Evolutionary conservation across 805 yeast species (phyloP).

Genomic region (Pichia occidentalis): DNA sequence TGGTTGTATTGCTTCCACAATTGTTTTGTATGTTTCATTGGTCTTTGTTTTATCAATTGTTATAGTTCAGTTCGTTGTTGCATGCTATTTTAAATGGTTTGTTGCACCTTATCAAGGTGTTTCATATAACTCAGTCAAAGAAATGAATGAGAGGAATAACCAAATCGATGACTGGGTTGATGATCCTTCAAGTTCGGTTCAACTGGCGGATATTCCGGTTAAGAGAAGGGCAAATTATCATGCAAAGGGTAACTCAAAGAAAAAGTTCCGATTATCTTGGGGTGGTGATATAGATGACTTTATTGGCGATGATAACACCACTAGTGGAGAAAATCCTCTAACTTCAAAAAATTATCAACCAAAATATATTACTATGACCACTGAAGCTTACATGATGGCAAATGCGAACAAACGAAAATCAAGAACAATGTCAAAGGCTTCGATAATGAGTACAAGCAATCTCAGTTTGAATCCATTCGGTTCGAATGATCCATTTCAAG

Average conservation of each 20-base stretch:
- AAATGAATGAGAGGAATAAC: constrained; percentile 56
- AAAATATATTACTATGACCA: constrained; percentile 55
- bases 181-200: constrained; percentile 45
- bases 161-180: constrained; percentile 85
- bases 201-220: constrained; percentile 45
- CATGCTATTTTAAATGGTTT: constrained; percentile 85
- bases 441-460: constrained; percentile 11
- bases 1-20: constrained; percentile 88
- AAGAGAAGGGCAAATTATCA: constrained; percentile 45
- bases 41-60: constrained; percentile 82
- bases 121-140: constrained; percentile 41
- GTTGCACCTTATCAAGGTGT: constrained; percentile 80
- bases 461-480: constrained; percentile 10
- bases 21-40: constrained; percentile 75
- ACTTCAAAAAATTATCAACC: constrained; percentile 31
- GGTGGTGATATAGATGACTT: constrained; percentile 34
- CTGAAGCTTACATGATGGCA: constrained; percentile 41
- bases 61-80: constrained; percentile 68
- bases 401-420: constrained; percentile 13
- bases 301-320: constrained; percentile 13
- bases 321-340: not conserved
- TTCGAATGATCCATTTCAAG: constrained; percentile 23
- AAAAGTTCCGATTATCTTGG: constrained; percentile 32
- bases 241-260: constrained; percentile 29
- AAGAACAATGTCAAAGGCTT: constrained; percentile 8